Base-by-base conservation (phyloP, 805 yeast species). In the Schizosaccharomyces japonicus region DNA sequence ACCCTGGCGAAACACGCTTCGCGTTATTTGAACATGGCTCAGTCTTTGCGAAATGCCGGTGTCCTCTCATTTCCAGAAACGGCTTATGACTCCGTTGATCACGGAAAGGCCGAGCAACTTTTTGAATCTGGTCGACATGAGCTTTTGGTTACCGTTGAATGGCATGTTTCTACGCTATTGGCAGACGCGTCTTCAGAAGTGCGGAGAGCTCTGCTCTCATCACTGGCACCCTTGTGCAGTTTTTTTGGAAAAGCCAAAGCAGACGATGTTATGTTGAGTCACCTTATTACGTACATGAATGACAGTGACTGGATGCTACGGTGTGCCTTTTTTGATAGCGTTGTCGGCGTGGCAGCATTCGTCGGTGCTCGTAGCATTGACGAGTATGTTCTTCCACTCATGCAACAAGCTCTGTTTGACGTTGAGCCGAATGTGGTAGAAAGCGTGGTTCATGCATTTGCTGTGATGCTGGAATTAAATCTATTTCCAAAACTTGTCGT, bases 191-290 rank as follows among this genome's bases (percentile, higher is more conserved):
- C 71, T 49, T 60, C 78, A 0, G 64, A 66, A 46, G 94, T 85
- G 0, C 74, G 79, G 50, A 70, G 80, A 33, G 69, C 90, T 0
- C 61, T 90, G 6, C 64, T 90, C 44, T 63, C 69, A 39, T 74
- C 80, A 51, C 77, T 85, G n/a, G 64, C 79, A 5, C 80, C 84
- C 0, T 60, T 90, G 3, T 82, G 95, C 54, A 67, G 76, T 7
- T 80, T 79, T 50, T 76, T 90, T 57, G 95, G 95, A 0, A 75
- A 78, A 49, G 93, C 82, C 48, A 80, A 76, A 53, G 79, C 95
- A 0, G 85, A 81, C 56, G 96, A 90, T 58, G 66, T 90, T 36
- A 75, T 90, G 21, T 62, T 90, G 44, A 84, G 94, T 42, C 96
- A 90, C 63, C 64, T 85, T 49, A 85, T 90, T 40, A 85, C 96